These are phyloP conservation scores for Aspergillus brunneoviolaceus DNA, from an alignment of 2,329 filamentous ascomycete species.

Conservation along the genomic window DNA sequence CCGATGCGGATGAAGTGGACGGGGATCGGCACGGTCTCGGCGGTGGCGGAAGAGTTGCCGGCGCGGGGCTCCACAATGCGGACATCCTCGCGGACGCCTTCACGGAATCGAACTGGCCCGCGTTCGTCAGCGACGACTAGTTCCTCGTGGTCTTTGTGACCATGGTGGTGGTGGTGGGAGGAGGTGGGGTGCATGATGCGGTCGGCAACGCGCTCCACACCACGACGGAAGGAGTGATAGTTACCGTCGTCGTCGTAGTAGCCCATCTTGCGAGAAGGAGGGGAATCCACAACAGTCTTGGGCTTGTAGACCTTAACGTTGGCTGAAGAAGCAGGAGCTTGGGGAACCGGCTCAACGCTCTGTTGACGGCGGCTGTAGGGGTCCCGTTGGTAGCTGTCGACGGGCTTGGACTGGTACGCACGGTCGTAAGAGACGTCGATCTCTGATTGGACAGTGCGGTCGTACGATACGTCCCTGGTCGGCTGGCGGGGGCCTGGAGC, in stretches of 20 bases:
- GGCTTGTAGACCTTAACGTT: slow-evolving; percentile 53
- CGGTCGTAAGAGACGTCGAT: slow-evolving; percentile 34
- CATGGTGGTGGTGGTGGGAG: slow-evolving; percentile 44
- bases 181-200: slow-evolving; percentile 64
- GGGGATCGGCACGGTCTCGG: slow-evolving; percentile 94
- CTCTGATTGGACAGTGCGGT: slow-evolving; percentile 11
- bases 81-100: slow-evolving; percentile 47
- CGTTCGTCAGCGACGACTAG: slow-evolving; percentile 43
- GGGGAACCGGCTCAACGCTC: slow-evolving; percentile 34
- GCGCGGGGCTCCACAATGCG: slow-evolving; percentile 52
- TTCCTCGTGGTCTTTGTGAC: slow-evolving; percentile 43
- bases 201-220: slow-evolving; percentile 66
- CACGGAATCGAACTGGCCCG: slow-evolving; percentile 47
- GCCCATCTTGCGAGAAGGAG: slow-evolving; percentile 65
- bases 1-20: slow-evolving; percentile 99
- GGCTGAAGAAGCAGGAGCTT: slow-evolving; percentile 33
- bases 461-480: slow-evolving; percentile 27
- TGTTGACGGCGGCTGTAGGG: slow-evolving; percentile 31
- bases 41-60: slow-evolving; percentile 46
- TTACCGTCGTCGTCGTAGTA: slow-evolving; percentile 78
- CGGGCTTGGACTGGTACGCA: slow-evolving; percentile 33
- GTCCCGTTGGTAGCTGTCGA: slow-evolving; percentile 44
- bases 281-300: slow-evolving; percentile 52
- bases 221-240: slow-evolving; percentile 72
- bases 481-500: slow-evolving; percentile 18